Percentiles rank a stretch among this genome's conserved stretches.
phyloP scores from a whole-genome alignment of 331 rosid genomes.

The Prunus yedoensis region DNA sequence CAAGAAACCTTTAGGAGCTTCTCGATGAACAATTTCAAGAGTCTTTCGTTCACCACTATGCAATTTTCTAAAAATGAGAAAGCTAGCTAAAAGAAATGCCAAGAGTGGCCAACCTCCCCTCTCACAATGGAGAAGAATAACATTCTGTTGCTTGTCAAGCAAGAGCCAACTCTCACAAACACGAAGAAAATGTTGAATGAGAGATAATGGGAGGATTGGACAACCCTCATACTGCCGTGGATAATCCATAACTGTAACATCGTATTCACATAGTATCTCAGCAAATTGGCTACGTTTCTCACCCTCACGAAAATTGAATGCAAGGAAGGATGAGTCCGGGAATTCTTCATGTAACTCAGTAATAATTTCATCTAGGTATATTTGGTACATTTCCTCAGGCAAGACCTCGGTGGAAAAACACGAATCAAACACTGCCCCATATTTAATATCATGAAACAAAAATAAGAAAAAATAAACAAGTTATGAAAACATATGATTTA shows the following conservation, averaged over 20 bases:
- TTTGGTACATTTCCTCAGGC: constrained; percentile 75
- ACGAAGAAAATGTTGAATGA: constrained; percentile 84
- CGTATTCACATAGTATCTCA: constrained; percentile 54
- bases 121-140: constrained; percentile 81
- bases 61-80: constrained; percentile 59
- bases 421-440: constrained; percentile 79
- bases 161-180: constrained; percentile 79
- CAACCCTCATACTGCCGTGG: constrained; percentile 93
- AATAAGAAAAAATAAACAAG: background rate
- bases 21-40: constrained; percentile 86
- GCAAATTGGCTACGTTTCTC: constrained; percentile 69
- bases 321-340: constrained; percentile 82
- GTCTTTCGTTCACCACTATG: constrained; percentile 75
- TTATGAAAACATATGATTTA: background rate
- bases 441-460: background rate
- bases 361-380: constrained; percentile 66
- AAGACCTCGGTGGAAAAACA: constrained; percentile 86
- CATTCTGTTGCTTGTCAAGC: constrained; percentile 53
- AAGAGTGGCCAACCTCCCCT: constrained; percentile 96
- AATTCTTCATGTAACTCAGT: constrained; percentile 81
- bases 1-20: constrained; percentile 90
- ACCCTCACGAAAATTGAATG: constrained; percentile 88
- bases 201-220: constrained; percentile 73
- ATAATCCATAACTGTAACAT: constrained; percentile 79
- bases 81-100: constrained; percentile 71